Conservation (phyloP, 73 alveolate genomes). For the Paramecium sexaurelia region DNA sequence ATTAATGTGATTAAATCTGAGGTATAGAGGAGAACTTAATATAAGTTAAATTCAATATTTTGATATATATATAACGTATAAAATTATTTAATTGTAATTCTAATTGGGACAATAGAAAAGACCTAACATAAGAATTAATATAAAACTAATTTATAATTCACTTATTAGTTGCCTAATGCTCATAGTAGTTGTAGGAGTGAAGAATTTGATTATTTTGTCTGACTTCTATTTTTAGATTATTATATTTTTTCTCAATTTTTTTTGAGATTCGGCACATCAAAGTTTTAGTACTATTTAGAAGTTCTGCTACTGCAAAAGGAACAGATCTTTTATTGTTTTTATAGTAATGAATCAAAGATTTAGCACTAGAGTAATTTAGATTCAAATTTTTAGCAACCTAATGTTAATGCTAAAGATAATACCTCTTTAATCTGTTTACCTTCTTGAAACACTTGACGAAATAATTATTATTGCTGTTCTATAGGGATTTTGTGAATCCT, state of each 20-base stretch:
- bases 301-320: background rate
- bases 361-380: constrained; percentile 48
- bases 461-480: background rate
- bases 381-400: constrained; percentile 50
- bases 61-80: background rate
- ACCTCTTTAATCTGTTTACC: constrained; percentile 37
- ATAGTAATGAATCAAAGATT: constrained; percentile 48
- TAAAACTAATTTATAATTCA: background rate
- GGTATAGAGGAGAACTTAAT: background rate
- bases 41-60: background rate
- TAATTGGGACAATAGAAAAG: background rate
- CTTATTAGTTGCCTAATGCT: background rate
- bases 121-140: background rate
- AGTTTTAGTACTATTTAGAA: background rate
- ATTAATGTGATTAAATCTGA: no score
- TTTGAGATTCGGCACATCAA: background rate
- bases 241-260: background rate
- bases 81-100: background rate
- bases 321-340: constrained; percentile 30
- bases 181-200: background rate
- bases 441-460: background rate
- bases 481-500: constrained; percentile 36
- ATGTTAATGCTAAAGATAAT: background rate
- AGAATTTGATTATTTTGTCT: background rate
- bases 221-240: constrained; percentile 34